Percentiles rank a stretch among this genome's conserved stretches.
These are phyloP conservation scores for Candida fluviatilis DNA, from an alignment of 805 yeast genomes.

Conservation along the genomic window DNA sequence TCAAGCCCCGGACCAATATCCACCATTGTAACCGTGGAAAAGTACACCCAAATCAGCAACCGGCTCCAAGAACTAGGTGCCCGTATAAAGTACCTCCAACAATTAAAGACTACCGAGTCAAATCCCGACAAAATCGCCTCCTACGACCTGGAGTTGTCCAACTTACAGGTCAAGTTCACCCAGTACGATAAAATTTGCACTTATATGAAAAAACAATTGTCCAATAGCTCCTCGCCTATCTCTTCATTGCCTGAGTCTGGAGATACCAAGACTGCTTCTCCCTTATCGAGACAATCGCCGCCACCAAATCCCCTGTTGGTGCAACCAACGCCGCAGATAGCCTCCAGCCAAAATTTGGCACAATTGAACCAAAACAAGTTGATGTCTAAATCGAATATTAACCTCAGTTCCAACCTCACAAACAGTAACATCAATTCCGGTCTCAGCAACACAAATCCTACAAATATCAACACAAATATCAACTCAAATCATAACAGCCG, in stretches of 20 bases:
- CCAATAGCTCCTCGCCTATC: neutral
- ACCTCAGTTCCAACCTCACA: neutral
- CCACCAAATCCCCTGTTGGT: neutral
- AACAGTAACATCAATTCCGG: neutral
- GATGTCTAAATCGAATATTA: neutral
- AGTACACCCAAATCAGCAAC: conserved; percentile 40
- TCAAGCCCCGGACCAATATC: conserved; percentile 9
- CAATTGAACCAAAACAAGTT: neutral
- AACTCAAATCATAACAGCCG: too few species aligned
- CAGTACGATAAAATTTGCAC: conserved; percentile 49
- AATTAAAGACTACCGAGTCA: conserved; percentile 35
- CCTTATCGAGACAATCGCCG: conserved; percentile 1
- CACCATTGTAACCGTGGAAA: conserved; percentile 31
- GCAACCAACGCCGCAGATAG: neutral
- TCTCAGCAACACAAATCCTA: neutral
- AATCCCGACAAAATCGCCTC: conserved; percentile 37
- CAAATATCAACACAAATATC: conserved; percentile 5
- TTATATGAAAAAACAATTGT: conserved; percentile 41
- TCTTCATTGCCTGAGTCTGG: neutral
- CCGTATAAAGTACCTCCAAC: conserved; percentile 39
- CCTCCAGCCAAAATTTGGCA: neutral
- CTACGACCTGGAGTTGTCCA: conserved; percentile 6
- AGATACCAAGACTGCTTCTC: neutral
- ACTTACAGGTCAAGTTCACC: conserved; percentile 40
- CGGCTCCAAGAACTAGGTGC: conserved; percentile 45